A percentile compares a stretch with the other conserved stretches of the same genome.
Evolutionary conservation across 2,329 filamentous ascomycete genomes (phyloP).

Genomic region (Arthrobotrys sinensis): DNA sequence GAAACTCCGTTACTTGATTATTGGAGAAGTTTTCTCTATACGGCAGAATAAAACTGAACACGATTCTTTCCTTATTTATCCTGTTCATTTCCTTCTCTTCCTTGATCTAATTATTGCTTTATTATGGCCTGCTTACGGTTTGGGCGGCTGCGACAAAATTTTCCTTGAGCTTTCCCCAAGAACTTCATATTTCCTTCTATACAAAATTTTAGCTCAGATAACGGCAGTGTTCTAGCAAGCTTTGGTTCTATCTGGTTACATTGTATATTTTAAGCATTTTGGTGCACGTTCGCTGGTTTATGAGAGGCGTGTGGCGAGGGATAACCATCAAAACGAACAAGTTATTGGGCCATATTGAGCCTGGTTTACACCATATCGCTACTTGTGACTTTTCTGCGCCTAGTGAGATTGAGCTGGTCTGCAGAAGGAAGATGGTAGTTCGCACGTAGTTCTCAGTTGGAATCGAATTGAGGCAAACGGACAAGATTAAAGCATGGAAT

Average conservation of each 20-base stretch:
- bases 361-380: neutral
- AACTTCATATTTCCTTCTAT: slow-evolving; percentile 12
- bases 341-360: neutral
- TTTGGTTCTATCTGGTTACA: slow-evolving; percentile 14
- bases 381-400: neutral
- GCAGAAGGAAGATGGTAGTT: neutral
- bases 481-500: neutral
- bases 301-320: neutral
- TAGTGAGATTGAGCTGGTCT: too few species aligned
- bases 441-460: neutral
- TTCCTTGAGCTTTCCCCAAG: too few species aligned
- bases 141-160: slow-evolving; percentile 24
- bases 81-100: neutral
- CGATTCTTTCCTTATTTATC: neutral
- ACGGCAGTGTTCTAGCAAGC: slow-evolving; percentile 23
- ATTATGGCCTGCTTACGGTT: neutral
- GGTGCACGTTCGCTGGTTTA: neutral
- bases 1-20: neutral
- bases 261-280: slow-evolving; percentile 26
- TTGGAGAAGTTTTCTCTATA: neutral
- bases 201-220: slow-evolving; percentile 10
- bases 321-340: slow-evolving; percentile 16
- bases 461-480: neutral
- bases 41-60: slow-evolving; percentile 15
- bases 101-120: neutral